Base-by-base conservation (phyloP, 176 grass and related monocot species). In the Musa itinerans region DNA sequence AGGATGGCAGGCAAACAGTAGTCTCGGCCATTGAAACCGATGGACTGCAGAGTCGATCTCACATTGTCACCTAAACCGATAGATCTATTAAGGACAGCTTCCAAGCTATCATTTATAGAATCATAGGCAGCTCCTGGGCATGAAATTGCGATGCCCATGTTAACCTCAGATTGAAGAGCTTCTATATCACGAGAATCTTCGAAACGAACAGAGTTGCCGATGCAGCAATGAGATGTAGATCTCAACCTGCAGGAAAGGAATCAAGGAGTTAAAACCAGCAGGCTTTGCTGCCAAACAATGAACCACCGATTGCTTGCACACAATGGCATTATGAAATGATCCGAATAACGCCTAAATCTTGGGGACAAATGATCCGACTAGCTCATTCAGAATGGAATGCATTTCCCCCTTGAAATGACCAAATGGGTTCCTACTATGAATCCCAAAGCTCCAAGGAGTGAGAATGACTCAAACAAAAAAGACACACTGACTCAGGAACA, bases 21-120 rank as follows among this genome's bases (percentile, higher is more conserved):
- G 10, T 80, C 86, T 1, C 74, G 70, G 27, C 26, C 67, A 27
- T 80, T 54, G 53, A 82, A 92, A 76, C 89, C 82, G 53, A 89
- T 74, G 26, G 83, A 93, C 71, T 79, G 86, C 54, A 84, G 15
- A 12, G 65, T 50, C 3, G 65, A 55, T 19, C 52, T 56, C 11
- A 69, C 22, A 69, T 55, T 78, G 16, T 68, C 53, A 9, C 16
- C 27, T 7, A 69, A 70, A 17, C 26, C 59, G 53, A 79, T 8
- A 50, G 74, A 63, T 76, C 57, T 76, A 55, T 10, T 50, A 2
- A 76, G 17, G 16, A 58, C 52, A 57, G 65, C 17, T 70, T 70
- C 65, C 10, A 79, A 59, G 16, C 52, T 25, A 20, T 48, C 52
- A 23, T 53, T 34, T 17, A 79, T 11, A 48, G 61, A 12, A 66